These are phyloP conservation scores for Thinopyrum elongatum DNA, from an alignment of 176 grass and related monocot species.

Conservation along the genomic window DNA sequence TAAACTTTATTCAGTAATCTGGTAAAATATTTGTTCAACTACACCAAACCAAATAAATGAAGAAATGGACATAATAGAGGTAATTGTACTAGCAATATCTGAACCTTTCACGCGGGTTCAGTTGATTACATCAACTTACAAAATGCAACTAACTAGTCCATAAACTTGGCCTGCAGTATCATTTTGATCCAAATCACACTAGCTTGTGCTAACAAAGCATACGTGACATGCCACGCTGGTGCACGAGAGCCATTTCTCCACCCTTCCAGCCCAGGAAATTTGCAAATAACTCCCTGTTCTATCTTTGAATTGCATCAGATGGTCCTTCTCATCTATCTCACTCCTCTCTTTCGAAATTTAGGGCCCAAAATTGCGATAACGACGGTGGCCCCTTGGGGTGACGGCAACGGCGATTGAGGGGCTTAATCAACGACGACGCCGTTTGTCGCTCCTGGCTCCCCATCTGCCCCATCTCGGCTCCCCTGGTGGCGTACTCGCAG, in stretches of 20 bases:
- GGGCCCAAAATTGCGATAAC: background rate
- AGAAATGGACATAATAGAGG: background rate
- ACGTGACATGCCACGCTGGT: background rate
- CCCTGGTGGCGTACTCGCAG: background rate
- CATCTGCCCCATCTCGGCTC: background rate
- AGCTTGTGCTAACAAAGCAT: background rate
- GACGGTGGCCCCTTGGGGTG: background rate
- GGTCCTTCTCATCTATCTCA: background rate
- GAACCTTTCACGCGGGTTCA: background rate
- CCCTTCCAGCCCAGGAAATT: background rate
- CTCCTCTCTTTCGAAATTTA: background rate
- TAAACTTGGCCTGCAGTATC: background rate
- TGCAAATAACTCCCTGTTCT: background rate
- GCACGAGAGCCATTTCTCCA: background rate
- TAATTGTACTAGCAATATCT: background rate
- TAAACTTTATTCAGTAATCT: slow-evolving; percentile 1
- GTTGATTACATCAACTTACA: background rate
- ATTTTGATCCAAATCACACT: no score
- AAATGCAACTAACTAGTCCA: background rate
- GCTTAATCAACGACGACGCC: background rate
- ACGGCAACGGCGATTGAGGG: background rate
- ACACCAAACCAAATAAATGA: background rate
- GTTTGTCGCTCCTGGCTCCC: background rate
- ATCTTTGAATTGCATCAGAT: background rate
- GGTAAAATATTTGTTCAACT: slow-evolving; percentile 13